Evolutionary conservation across 1,284 basidiomycete species (phyloP).

Genomic region (Porodaedalea pini): DNA sequence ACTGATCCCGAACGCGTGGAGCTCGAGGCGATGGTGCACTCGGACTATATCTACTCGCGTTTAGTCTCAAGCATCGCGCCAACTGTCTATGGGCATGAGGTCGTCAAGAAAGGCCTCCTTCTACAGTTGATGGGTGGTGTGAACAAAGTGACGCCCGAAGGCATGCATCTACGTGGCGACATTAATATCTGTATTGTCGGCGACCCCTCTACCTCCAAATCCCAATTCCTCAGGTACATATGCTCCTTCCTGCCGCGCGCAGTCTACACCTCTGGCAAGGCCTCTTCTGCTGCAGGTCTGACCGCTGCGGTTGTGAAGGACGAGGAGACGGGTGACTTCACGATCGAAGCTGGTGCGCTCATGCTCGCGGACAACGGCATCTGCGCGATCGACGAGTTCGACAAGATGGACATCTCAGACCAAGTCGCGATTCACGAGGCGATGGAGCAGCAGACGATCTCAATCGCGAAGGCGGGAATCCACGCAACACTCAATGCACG

Average conservation of each 20-base stretch:
- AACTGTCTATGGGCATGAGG: conserved; percentile 97
- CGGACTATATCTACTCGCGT: conserved; percentile 91
- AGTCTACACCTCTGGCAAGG: conserved; percentile 98
- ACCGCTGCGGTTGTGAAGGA: conserved; percentile 98
- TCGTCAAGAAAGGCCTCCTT: conserved; percentile 97
- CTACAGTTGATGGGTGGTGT: conserved; percentile 99
- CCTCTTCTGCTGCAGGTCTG: conserved; percentile 97
- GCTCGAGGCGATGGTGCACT: conserved; percentile 89
- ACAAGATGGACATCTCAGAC: conserved; percentile 99
- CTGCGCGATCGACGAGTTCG: conserved; percentile 99
- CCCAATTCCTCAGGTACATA: conserved; percentile 97
- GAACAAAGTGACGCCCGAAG: conserved; percentile 94
- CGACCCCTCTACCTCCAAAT: conserved; percentile 95
- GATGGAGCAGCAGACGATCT: conserved; percentile 99
- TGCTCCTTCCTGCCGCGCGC: conserved; percentile 98
- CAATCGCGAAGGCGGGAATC: conserved; percentile 98
- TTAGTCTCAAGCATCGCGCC: conserved; percentile 95
- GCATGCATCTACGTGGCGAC: conserved; percentile 96
- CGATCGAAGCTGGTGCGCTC: conserved; percentile 97
- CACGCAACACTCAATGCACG: conserved; percentile 98
- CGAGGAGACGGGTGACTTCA: conserved; percentile 99
- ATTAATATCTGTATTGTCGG: conserved; percentile 99
- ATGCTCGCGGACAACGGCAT: conserved; percentile 99
- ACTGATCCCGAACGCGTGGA: conserved; percentile 96
- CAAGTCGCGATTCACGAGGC: conserved; percentile 99